Evolutionary conservation across 2,329 filamentous ascomycete genomes (phyloP), one percentile per base, ranked within the genome.

Genomic region (Sporothrix curviconia): DNA sequence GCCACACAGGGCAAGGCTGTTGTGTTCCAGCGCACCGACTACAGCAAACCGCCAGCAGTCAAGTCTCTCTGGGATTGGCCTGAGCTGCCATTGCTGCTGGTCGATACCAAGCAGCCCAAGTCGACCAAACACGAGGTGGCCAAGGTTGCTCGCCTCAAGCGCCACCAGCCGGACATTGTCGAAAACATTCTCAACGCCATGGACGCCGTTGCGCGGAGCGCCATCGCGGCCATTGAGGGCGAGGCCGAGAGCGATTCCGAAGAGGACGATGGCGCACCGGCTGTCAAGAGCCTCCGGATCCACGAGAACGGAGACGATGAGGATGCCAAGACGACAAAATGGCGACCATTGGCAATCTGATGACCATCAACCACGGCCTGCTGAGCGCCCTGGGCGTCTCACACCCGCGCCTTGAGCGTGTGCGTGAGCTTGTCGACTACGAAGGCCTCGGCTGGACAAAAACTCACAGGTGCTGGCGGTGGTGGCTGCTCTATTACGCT

Each of bases 401-500:
- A 2, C 94, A 99, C 71, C 95, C 94, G 1, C 86, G 91, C 47
- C 79, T 99, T 25, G 94, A 99, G 73, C 84, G 92, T 32, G 85
- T 99, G 64, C 85, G 94, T 61, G 92, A 96, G 72, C 77, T 99
- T 25, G 87, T 95, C 50, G 92, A 99, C 64, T 85, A 94, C 65
- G 83, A 90, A 57, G 88, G 87, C 40, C 88, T 96, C 57, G 94
- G 94, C 30, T 99, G 92, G 92, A 96, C 94, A 12, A 99, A n/a
- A 99, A 71, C 80, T 99, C 58, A 99, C 94, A 0, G 94, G 94
- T 34, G 94, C 94, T 1, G 94, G 94, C 22, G 95, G 94, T 12
- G 95, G 94, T 57, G 94, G 94, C 3, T 97, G 95, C 71, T 92
- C 92, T 3, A 97, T 99, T 64, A 95, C 92, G 0, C 76, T 99